Evolutionary conservation across 805 yeast genomes (phyloP).

Genomic region (Zygosaccharomyces pseudorouxii): DNA sequence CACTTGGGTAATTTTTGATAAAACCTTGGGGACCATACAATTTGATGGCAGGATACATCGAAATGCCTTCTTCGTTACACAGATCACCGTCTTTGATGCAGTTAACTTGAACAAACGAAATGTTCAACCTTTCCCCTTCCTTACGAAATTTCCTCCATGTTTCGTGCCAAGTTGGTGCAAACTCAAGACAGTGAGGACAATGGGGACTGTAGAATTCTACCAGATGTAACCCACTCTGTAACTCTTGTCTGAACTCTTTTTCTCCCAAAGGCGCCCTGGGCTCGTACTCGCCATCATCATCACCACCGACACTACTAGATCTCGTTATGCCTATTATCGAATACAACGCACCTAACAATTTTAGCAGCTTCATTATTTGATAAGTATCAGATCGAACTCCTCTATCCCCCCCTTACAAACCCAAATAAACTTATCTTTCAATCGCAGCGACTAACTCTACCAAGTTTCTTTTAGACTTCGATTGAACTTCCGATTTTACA

Average conservation of each 20-base stretch:
- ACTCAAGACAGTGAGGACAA: slow-evolving; percentile 71
- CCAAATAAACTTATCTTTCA: neutral
- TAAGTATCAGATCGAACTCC: neutral
- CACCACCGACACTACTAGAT: neutral
- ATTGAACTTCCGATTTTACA: neutral
- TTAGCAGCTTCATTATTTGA: neutral
- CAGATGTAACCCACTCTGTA: slow-evolving; percentile 57
- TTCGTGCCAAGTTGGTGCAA: slow-evolving; percentile 81
- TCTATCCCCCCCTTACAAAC: too few relatives aligned
- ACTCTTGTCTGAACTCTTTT: slow-evolving; percentile 46
- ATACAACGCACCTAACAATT: neutral
- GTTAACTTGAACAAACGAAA: slow-evolving; percentile 71
- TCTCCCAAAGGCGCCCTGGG: slow-evolving; percentile 50
- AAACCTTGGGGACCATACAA: slow-evolving; percentile 59
- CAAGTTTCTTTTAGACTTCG: neutral
- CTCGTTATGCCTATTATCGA: neutral
- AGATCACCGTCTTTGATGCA: slow-evolving; percentile 85
- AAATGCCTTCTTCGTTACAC: slow-evolving; percentile 62
- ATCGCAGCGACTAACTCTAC: neutral
- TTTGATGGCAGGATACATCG: slow-evolving; percentile 64
- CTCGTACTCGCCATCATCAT: slow-evolving; percentile 2
- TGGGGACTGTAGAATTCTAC: slow-evolving; percentile 90
- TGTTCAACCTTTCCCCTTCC: slow-evolving; percentile 40
- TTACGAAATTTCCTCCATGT: slow-evolving; percentile 49
- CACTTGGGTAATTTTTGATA: slow-evolving; percentile 46